These are phyloP conservation scores for Diaporthe citri DNA, from an alignment of 2,329 filamentous ascomycete genomes.

Conservation along the genomic window DNA sequence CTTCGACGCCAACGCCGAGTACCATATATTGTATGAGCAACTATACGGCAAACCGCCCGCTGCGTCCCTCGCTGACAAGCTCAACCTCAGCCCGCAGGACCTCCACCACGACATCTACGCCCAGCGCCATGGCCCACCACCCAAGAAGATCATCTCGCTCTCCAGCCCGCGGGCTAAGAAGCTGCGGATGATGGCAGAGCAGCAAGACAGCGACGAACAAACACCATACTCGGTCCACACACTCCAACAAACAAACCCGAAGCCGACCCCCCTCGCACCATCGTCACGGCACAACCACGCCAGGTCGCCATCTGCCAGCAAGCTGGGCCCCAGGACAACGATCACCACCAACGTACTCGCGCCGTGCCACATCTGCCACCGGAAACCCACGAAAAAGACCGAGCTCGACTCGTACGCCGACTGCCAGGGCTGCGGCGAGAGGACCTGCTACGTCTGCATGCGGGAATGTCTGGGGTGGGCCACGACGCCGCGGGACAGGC, in stretches of 20 bases:
- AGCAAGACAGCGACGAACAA: background rate
- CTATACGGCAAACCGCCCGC: background rate
- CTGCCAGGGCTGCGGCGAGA: slow-evolving; percentile 71
- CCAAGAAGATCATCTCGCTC: slow-evolving; percentile 35
- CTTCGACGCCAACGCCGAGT: slow-evolving; percentile 31
- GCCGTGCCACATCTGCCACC: slow-evolving; percentile 77
- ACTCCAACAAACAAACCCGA: slow-evolving; percentile 9
- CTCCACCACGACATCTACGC: slow-evolving; percentile 34
- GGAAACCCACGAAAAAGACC: slow-evolving; percentile 72
- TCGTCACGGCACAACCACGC: slow-evolving; percentile 32
- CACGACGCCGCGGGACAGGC: background rate
- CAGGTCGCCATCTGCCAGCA: slow-evolving; percentile 35
- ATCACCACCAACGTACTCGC: slow-evolving; percentile 50
- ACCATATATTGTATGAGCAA: slow-evolving; percentile 39
- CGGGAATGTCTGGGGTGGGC: slow-evolving; percentile 70
- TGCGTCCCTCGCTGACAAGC: slow-evolving; percentile 37
- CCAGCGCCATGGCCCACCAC: slow-evolving; percentile 33
- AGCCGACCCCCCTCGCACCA: slow-evolving; percentile 11
- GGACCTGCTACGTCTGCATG: slow-evolving; percentile 78
- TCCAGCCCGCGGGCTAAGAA: slow-evolving; percentile 39
- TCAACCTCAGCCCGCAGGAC: slow-evolving; percentile 35
- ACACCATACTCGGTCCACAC: slow-evolving; percentile 8
- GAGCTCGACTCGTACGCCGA: slow-evolving; percentile 76
- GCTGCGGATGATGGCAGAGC: slow-evolving; percentile 34
- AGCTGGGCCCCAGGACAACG: slow-evolving; percentile 38